phyloP scores from a whole-genome alignment of 2,329 filamentous ascomycete genomes.

The Diplocarpon rosae region DNA sequence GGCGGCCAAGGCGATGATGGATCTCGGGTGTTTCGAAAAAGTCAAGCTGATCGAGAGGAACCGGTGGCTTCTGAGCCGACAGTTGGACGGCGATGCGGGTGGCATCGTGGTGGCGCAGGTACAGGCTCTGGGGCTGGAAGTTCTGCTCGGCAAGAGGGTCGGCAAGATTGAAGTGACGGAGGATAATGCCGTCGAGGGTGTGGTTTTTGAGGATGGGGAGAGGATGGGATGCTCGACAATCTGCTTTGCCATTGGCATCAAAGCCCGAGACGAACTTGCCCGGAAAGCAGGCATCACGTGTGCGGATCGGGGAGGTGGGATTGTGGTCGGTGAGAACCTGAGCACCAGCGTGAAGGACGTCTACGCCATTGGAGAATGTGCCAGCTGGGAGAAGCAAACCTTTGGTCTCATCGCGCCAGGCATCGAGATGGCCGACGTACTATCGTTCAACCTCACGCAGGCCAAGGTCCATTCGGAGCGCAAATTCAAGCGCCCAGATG shows the following conservation, averaged over 20 bases:
- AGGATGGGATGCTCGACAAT: slow-evolving; percentile 67
- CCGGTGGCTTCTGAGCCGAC: slow-evolving; percentile 69
- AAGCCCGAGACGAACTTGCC: slow-evolving; percentile 68
- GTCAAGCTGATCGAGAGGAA: slow-evolving; percentile 77
- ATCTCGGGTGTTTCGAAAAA: slow-evolving; percentile 60
- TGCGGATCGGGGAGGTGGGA: slow-evolving; percentile 62
- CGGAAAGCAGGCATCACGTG: slow-evolving; percentile 58
- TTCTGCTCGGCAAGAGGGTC: slow-evolving; percentile 67
- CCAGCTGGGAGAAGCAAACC: slow-evolving; percentile 77
- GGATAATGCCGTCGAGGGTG: slow-evolving; percentile 57
- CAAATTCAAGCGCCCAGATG: slow-evolving; percentile 68
- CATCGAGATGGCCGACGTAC: slow-evolving; percentile 84
- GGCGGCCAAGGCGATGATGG: slow-evolving; percentile 86
- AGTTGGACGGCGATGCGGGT: slow-evolving; percentile 73
- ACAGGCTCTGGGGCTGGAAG: slow-evolving; percentile 63
- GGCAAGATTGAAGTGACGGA: slow-evolving; percentile 58
- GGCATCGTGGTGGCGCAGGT: slow-evolving; percentile 76
- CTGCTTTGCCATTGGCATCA: slow-evolving; percentile 84
- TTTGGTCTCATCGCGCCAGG: slow-evolving; percentile 85
- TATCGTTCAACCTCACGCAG: slow-evolving; percentile 84
- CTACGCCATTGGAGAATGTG: slow-evolving; percentile 85
- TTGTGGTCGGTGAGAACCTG: slow-evolving; percentile 48
- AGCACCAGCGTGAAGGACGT: slow-evolving; percentile 61
- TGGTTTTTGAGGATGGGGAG: slow-evolving; percentile 73
- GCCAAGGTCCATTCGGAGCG: slow-evolving; percentile 60